These are phyloP conservation scores for Candida tropicalis DNA, from an alignment of 1,139 yeast species.

Conservation along the genomic window DNA sequence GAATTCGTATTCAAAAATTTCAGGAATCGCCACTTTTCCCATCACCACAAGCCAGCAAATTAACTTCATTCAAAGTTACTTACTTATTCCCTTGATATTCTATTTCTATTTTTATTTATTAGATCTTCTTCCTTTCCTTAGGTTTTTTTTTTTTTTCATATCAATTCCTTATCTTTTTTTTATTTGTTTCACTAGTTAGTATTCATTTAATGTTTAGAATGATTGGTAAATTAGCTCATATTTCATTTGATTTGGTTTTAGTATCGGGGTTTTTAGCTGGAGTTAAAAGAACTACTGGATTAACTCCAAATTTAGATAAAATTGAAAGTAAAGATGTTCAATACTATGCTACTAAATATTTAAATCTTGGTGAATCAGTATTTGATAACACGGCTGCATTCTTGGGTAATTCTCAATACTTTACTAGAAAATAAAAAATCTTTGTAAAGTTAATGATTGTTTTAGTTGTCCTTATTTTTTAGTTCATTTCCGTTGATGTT, in stretches of 20 bases:
- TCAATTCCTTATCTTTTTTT: neutral
- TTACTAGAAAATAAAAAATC: conserved; percentile 34
- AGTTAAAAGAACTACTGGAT: conserved; percentile 83
- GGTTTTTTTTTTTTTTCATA: neutral
- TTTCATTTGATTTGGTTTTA: conserved; percentile 71
- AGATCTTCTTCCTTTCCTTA: conserved; percentile 1
- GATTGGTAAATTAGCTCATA: conserved; percentile 68
- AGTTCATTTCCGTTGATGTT: neutral
- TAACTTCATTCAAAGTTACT: no score
- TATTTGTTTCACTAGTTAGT: neutral
- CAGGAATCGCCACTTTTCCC: no score
- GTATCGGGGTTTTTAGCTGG: conserved; percentile 89
- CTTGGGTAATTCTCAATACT: conserved; percentile 73
- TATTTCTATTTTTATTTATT: neutral
- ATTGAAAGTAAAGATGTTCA: conserved; percentile 51
- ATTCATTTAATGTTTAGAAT: conserved; percentile 21
- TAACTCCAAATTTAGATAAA: conserved; percentile 49
- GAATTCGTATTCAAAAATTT: no score
- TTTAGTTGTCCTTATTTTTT: neutral
- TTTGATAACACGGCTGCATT: conserved; percentile 74
- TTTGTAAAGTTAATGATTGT: neutral
- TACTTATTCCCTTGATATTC: no score
- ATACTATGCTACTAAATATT: conserved; percentile 64
- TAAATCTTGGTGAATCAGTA: conserved; percentile 83
- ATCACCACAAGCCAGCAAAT: no score